Evolutionary conservation across 2,329 filamentous ascomycete species (phyloP), one percentile per base, ranked within the genome.

Genomic region (Colletotrichum lupini): DNA sequence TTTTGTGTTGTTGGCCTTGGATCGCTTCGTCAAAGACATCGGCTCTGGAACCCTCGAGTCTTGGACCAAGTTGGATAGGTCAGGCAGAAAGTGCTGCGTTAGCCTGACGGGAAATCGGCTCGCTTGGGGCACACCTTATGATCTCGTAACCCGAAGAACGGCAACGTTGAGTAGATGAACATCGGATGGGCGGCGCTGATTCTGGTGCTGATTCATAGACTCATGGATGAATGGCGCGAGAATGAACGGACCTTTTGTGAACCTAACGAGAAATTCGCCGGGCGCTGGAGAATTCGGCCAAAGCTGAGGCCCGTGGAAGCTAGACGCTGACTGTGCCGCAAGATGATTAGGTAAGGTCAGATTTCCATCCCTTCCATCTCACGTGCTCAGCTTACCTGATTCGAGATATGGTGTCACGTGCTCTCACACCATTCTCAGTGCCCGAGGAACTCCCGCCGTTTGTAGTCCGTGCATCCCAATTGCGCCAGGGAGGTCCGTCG

Each of bases 401-500:
- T 3, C 2, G 14, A 7, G 16, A 3, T 3, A 4, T 2, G 0
- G 5, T 26, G 4, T 49, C 61, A 42, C 30, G 16, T 55, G 32
- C 30, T 26, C 16, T 4, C 4, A 16, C 6, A 6, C 52, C 7
- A 19, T 4, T 2, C n/a, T 3, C 22, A 14, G 26, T 12, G 22
- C 22, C 61, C 61, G 61, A 55, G 12, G 61, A 64, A 55, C 61
- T 24, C 3, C 61, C 61, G 32, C 6, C 9, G 6, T 24, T 46
- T 24, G 5, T 16, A 4, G 37, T 26, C 61, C 30, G 61, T 66
- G 65, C 69, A 35, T 22, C 2, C 4, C 5, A n/a, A 16, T 35
- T 4, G 56, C n/a, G 12, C 52, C 35, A 22, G 53, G 57, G 30
- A 52, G 37, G 26, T 61, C 46, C 55, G 70, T 52, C 67, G 67